phyloP scores from a whole-genome alignment of 352 stramenopile genomes.

The Phytopythium oedochilum region DNA sequence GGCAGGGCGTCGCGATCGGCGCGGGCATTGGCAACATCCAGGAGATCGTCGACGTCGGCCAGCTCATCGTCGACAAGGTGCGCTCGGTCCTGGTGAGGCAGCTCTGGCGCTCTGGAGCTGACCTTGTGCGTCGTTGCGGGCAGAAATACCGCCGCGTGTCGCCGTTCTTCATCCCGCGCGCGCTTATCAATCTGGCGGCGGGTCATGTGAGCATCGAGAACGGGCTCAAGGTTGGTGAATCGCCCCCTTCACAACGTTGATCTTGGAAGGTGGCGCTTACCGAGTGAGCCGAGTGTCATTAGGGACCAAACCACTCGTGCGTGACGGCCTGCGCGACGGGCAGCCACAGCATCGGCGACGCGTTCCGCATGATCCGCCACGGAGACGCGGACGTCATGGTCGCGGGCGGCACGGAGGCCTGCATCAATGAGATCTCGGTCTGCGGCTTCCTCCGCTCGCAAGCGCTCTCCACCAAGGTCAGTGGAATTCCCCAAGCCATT shows the following conservation, averaged over 20 bases:
- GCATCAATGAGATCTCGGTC: constrained; percentile 92
- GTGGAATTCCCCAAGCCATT: neutral
- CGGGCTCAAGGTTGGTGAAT: constrained; percentile 67
- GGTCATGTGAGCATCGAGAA: constrained; percentile 91
- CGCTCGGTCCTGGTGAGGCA: too few species aligned
- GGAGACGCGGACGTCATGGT: constrained; percentile 95
- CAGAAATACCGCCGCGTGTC: constrained; percentile 88
- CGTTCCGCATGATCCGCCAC: constrained; percentile 83
- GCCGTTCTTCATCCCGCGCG: constrained; percentile 92
- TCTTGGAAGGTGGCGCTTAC: too few species aligned
- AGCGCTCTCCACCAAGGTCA: constrained; percentile 89
- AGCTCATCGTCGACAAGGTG: constrained; percentile 64
- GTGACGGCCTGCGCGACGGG: constrained; percentile 96
- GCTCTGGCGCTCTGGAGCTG: too few species aligned
- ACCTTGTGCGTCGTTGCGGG: neutral
- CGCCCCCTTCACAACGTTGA: too few species aligned
- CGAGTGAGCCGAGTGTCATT: neutral
- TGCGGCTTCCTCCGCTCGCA: constrained; percentile 95
- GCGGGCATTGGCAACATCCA: constrained; percentile 86
- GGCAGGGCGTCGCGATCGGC: constrained; percentile 80
- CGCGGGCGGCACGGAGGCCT: constrained; percentile 93
- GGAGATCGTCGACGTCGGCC: constrained; percentile 74
- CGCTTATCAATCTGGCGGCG: constrained; percentile 92
- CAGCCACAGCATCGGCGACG: constrained; percentile 96
- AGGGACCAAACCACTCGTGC: constrained; percentile 96